Evolutionary conservation across 352 stramenopile genomes (phyloP).

Genomic region (Phytophthora palmivora): DNA sequence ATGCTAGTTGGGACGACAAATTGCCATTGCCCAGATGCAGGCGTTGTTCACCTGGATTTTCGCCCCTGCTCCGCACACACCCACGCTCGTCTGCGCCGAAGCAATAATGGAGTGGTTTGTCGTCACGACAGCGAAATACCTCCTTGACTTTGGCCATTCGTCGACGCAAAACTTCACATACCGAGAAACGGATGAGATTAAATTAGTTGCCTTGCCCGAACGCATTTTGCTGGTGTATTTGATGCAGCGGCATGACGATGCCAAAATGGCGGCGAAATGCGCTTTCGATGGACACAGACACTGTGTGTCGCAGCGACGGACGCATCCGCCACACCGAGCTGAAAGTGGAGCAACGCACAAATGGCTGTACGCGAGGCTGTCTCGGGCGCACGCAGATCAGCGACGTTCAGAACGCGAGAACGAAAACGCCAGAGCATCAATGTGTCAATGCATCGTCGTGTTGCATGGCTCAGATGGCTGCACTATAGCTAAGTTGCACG

Average conservation of each 20-base stretch:
- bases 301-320: constrained; percentile 10
- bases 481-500: too few relatives aligned
- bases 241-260: constrained; percentile 7
- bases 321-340: constrained; percentile 6
- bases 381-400: constrained; percentile 4
- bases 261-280: constrained; percentile 1
- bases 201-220: not conserved
- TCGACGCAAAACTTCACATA: not conserved
- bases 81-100: constrained; percentile 18
- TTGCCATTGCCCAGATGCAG: not conserved
- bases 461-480: not conserved
- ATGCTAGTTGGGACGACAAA: not conserved
- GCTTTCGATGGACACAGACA: constrained; percentile 9
- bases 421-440: not conserved
- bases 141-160: not conserved
- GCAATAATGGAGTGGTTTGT: constrained; percentile 2
- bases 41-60: constrained; percentile 21
- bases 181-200: not conserved
- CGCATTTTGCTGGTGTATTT: not conserved
- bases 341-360: not conserved
- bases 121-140: not conserved
- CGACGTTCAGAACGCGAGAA: constrained; percentile 1
- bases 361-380: constrained; percentile 10
- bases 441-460: not conserved
- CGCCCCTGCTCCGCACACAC: constrained; percentile 33